phyloP scores from a whole-genome alignment of 2,329 filamentous ascomycete genomes.

The Coniochaeta ligniaria region DNA sequence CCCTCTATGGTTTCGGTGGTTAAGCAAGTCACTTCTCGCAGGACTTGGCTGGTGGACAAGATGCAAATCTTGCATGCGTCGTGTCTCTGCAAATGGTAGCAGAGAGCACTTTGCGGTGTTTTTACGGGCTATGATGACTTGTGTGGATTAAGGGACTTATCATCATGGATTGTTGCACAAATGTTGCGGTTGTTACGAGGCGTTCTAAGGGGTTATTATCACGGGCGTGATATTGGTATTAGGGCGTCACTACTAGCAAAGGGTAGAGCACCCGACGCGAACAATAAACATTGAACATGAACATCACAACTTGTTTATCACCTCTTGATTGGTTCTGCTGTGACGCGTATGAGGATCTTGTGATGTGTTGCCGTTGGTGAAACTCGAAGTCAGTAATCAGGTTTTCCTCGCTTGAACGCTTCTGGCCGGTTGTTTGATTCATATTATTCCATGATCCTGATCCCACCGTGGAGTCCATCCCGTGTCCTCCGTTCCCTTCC shows the following conservation, averaged over 20 bases:
- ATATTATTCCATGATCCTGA: not conserved
- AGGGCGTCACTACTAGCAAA: not conserved
- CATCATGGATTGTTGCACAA: not conserved
- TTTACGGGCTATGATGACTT: not conserved
- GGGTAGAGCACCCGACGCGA: constrained; percentile 1
- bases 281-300: not conserved
- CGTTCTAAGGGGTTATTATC: not conserved
- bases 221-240: not conserved
- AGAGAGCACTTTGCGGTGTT: constrained; percentile 3
- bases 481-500: not conserved
- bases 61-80: not conserved
- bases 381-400: not conserved
- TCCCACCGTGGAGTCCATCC: not conserved
- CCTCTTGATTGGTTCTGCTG: not conserved
- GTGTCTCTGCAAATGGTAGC: constrained; percentile 3
- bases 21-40: constrained; percentile 22
- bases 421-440: not conserved
- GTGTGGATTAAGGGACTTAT: constrained; percentile 1
- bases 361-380: too few species aligned
- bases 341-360: not conserved
- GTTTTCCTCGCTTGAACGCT: not conserved
- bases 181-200: not conserved
- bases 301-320: not conserved
- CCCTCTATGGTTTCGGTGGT: constrained; percentile 64
- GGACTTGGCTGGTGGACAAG: not conserved